Percentiles rank a stretch among this genome's conserved stretches.
Evolutionary conservation across 2,329 filamentous ascomycete genomes (phyloP).

Genomic region (Knoxdaviesia capensis): DNA sequence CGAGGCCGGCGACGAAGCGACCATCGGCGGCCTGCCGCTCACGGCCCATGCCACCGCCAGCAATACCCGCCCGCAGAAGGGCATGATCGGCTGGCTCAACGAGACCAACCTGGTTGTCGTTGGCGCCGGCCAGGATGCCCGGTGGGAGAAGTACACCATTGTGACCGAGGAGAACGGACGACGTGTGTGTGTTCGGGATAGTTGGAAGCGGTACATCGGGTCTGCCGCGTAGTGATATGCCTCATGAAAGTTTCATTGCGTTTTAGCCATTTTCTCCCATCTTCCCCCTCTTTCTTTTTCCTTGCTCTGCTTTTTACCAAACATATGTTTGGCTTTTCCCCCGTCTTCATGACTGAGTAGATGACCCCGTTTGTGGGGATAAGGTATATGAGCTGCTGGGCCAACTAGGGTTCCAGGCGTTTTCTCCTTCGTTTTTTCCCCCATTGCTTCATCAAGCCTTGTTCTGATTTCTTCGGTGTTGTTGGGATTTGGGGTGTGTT

Average conservation of each 20-base stretch:
- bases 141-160: constrained; percentile 75
- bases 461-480: no score
- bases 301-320: background rate
- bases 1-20: constrained; percentile 57
- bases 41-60: constrained; percentile 25
- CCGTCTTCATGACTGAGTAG: background rate
- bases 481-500: no score
- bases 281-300: background rate
- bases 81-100: constrained; percentile 65
- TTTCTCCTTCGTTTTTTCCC: constrained; percentile 2
- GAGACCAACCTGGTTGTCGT: constrained; percentile 58
- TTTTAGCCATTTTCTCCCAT: constrained; percentile 1
- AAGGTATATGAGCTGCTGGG: background rate
- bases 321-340: background rate
- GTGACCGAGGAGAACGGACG: constrained; percentile 48
- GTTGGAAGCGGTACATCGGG: constrained; percentile 62
- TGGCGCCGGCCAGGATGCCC: constrained; percentile 57
- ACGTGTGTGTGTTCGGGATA: constrained; percentile 46
- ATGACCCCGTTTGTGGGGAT: background rate
- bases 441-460: no score
- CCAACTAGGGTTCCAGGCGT: constrained; percentile 1
- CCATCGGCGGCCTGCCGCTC: constrained; percentile 21
- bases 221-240: constrained; percentile 11
- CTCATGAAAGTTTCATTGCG: background rate
- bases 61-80: constrained; percentile 48